Conservation (phyloP, 2,329 filamentous ascomycete species). For the Xenosphaeropsis pyriputrescens region DNA sequence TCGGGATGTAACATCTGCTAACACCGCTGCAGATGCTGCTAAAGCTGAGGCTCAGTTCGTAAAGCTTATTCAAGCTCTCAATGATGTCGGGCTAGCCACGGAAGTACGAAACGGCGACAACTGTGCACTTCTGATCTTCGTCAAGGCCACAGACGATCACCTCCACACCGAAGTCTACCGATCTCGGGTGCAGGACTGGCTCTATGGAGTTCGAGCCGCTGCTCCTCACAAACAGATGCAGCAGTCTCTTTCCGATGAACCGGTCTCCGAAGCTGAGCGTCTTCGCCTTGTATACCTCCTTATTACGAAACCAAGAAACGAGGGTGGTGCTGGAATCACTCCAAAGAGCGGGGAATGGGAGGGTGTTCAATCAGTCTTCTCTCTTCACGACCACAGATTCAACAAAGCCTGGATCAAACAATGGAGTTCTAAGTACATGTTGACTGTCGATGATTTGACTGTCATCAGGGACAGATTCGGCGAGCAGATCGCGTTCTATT, state of each 20-base stretch:
- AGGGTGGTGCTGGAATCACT: constrained; percentile 69
- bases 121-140: constrained; percentile 66
- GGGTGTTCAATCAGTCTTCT: constrained; percentile 59
- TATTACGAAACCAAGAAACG: constrained; percentile 55
- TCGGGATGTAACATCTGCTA: constrained; percentile 1
- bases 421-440: constrained; percentile 56
- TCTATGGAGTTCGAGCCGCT: constrained; percentile 69
- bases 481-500: constrained; percentile 85
- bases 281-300: constrained; percentile 79
- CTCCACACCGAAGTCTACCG: constrained; percentile 73
- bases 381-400: constrained; percentile 62
- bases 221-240: constrained; percentile 62
- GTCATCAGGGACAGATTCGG: constrained; percentile 65
- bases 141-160: constrained; percentile 61
- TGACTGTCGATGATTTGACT: constrained; percentile 53
- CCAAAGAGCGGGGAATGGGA: constrained; percentile 57
- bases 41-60: constrained; percentile 64
- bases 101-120: constrained; percentile 74
- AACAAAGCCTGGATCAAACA: constrained; percentile 64
- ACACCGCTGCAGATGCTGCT: constrained; percentile 36
- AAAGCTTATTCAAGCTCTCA: constrained; percentile 61
- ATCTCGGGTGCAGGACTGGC: constrained; percentile 83
- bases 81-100: constrained; percentile 67
- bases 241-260: constrained; percentile 53
- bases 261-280: constrained; percentile 76